These are phyloP conservation scores for Globisporangium irregulare DNA, from an alignment of 352 stramenopile species.

Conservation along the genomic window DNA sequence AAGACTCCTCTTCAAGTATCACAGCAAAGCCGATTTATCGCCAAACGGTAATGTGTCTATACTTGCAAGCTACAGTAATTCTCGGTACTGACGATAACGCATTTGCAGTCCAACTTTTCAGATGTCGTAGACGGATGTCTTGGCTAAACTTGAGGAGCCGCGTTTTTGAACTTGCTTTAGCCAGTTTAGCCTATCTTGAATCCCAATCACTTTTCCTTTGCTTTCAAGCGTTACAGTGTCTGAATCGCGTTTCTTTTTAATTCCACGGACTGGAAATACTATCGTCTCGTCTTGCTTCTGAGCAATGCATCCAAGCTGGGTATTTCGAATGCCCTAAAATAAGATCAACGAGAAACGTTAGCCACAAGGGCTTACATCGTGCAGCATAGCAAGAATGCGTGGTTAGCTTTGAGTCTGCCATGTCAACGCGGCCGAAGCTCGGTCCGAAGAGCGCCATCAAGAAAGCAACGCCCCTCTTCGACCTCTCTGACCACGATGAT, in stretches of 20 bases:
- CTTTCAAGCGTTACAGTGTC: not conserved
- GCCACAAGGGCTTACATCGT: not conserved
- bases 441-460: conserved; percentile 23
- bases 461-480: conserved; percentile 35
- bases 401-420: not conserved
- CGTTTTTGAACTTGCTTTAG: not conserved
- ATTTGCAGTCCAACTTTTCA: conserved; percentile 19
- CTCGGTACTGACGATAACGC: not conserved
- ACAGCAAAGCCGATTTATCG: conserved; percentile 56
- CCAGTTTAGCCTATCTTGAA: not conserved
- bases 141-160: not conserved
- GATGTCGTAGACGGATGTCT: conserved; percentile 6
- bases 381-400: not conserved
- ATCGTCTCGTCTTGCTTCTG: not conserved
- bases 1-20: conserved; percentile 70
- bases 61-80: not conserved
- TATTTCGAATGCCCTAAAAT: not conserved
- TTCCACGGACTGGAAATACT: not conserved
- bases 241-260: not conserved
- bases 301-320: not conserved
- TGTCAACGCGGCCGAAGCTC: conserved; percentile 20
- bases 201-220: not conserved
- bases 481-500: conserved; percentile 22
- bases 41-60: conserved; percentile 43
- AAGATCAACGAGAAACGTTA: not conserved